These are phyloP conservation scores for Septoria linicola DNA, from an alignment of 2,329 filamentous ascomycete species.

Conservation along the genomic window DNA sequence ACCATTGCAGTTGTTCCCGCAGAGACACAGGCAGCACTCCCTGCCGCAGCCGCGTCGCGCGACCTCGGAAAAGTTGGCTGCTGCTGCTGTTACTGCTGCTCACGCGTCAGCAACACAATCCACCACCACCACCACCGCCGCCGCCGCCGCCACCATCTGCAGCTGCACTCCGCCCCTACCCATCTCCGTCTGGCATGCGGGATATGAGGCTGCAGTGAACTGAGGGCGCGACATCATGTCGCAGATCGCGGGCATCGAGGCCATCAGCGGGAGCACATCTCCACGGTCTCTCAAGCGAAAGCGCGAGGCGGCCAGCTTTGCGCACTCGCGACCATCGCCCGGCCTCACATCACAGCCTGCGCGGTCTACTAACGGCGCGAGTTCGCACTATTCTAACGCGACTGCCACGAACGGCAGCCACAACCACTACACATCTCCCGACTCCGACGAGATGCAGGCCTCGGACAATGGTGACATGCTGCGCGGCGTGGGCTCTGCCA, in stretches of 20 bases:
- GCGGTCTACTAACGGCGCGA: constrained; percentile 18
- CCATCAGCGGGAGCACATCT: constrained; percentile 22
- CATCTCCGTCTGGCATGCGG: constrained; percentile 11
- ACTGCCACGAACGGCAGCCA: constrained; percentile 17
- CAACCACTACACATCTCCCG: constrained; percentile 33
- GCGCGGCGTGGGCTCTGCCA: constrained; percentile 69
- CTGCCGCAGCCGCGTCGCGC: constrained; percentile 10
- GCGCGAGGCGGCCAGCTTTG: constrained; percentile 20
- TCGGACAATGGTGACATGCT: constrained; percentile 61
- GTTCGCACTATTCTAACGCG: constrained; percentile 10
- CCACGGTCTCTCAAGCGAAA: constrained; percentile 34
- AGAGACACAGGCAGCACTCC: background rate
- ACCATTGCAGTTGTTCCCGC: background rate
- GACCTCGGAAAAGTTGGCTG: constrained; percentile 18
- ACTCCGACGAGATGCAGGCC: constrained; percentile 33
- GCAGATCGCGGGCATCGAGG: constrained; percentile 31
- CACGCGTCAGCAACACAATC: constrained; percentile 6
- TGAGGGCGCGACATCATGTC: constrained; percentile 33
- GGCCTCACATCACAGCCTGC: constrained; percentile 12
- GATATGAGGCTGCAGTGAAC: constrained; percentile 24
- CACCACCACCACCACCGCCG: background rate
- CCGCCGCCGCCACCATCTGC: background rate
- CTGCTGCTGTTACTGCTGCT: too few relatives aligned
- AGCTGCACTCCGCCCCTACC: background rate
- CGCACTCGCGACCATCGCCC: constrained; percentile 19